Evolutionary conservation across 352 stramenopile species (phyloP).

Genomic region (Phytopythium chamaehyphon): DNA sequence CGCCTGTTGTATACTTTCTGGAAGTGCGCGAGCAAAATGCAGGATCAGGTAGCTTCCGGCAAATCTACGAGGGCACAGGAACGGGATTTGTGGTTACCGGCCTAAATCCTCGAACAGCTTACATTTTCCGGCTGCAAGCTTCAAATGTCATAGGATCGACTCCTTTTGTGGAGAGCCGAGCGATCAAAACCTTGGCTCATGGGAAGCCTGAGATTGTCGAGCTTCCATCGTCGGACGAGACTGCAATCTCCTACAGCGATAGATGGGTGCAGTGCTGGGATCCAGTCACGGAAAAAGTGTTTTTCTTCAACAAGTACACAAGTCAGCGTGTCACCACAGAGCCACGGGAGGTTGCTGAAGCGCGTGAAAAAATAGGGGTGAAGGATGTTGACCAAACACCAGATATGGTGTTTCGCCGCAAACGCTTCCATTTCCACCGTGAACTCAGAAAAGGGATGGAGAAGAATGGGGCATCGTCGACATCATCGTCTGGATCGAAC

Average conservation of each 20-base stretch:
- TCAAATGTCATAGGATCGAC: constrained; percentile 65
- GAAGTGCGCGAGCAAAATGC: constrained; percentile 39
- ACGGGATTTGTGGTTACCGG: constrained; percentile 55
- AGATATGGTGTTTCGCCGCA: constrained; percentile 82
- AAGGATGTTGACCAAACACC: constrained; percentile 53
- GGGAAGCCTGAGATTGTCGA: constrained; percentile 66
- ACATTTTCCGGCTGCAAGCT: constrained; percentile 66
- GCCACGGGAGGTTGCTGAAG: constrained; percentile 37
- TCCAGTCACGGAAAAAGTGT: constrained; percentile 74
- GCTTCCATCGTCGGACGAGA: constrained; percentile 37
- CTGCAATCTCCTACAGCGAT: constrained; percentile 22
- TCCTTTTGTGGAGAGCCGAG: constrained; percentile 53
- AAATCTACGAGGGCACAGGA: constrained; percentile 62
- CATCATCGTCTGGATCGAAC: too few species aligned
- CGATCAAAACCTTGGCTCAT: constrained; percentile 53
- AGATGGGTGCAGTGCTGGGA: constrained; percentile 89
- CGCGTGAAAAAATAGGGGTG: constrained; percentile 34
- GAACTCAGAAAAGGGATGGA: constrained; percentile 50
- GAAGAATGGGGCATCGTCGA: too few species aligned
- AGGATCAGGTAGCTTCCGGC: constrained; percentile 12
- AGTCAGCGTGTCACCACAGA: constrained; percentile 64
- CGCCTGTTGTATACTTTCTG: constrained; percentile 56
- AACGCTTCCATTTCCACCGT: constrained; percentile 82
- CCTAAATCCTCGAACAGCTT: constrained; percentile 41
- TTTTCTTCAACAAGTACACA: constrained; percentile 89